Evolutionary conservation across 2,329 filamentous ascomycete species (phyloP), one percentile per base, ranked within the genome.

Genomic region (Pseudocercospora musae): DNA sequence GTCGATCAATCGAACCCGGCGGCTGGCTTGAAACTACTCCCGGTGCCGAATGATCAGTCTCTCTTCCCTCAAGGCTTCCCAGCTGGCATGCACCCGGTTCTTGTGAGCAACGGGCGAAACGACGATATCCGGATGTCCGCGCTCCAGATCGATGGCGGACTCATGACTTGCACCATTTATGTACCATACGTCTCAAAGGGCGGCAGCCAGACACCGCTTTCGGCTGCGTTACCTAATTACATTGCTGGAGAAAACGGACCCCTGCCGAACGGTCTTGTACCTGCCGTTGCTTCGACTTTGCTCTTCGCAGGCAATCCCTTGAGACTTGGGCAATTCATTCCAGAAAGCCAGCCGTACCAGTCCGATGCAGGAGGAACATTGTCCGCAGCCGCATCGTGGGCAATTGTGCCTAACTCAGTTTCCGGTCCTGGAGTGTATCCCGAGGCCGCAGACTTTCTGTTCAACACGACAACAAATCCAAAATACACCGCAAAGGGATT

Each of bases 41-140:
- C 65, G 29, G 61, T 70, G 5, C 66, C 67, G 6, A 63, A 49
- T 20, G 63, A 67, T 46, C 55, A 53, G 15, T 44, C 64, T 4
- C 59, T 70, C 11, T 70, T 69, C 50, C 68, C 67, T 1, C 31
- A 64, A 8, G 68, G 65, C 33, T 70, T 68, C 25, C 61, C 66
- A 18, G 59, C 54, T 20, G 62, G 60, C 25, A 60, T 57, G n/a
- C 69, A 70, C n/a, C 69, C 68, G 1, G 66, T 68, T 27, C 44
- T 70, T 3, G 66, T 62, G 10, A 58, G 15, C 27, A 58, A 52
- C n/a, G 62, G 58, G 18, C 54, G 31, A 13, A 59, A 40, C 29
- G 67, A 59, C 57, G 68, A 71, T 46, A 70, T 68, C 42, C 65
- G 68, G 18, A 68, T 70, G 62, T 60, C 63, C 4, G 62, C 59